Percentiles rank a stretch among this genome's conserved stretches.
Evolutionary conservation across 2,329 filamentous ascomycete species (phyloP).

Genomic region (Nigrospora oryzae): DNA sequence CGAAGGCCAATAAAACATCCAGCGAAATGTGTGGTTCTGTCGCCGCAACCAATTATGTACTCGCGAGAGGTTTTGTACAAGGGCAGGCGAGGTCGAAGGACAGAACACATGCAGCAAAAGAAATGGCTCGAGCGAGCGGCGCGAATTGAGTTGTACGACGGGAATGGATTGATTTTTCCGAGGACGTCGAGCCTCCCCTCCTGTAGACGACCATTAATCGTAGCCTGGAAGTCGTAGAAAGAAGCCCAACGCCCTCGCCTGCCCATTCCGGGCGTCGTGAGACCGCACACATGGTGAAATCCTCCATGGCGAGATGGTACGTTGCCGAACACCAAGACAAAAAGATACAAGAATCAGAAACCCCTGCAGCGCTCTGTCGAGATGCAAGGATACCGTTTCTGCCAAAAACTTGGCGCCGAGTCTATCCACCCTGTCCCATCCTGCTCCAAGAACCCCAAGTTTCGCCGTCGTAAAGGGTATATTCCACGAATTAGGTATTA

Average conservation of each 20-base stretch:
- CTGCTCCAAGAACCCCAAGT: constrained; percentile 15
- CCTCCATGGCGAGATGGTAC: constrained; percentile 20
- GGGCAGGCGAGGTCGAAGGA: constrained; percentile 3
- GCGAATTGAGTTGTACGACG: constrained; percentile 5
- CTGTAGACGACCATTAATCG: not conserved
- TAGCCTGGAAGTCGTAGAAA: constrained; percentile 1
- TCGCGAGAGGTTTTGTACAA: constrained; percentile 12
- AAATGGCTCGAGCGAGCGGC: constrained; percentile 13
- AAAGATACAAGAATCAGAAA: constrained; percentile 33
- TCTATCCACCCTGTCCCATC: constrained; percentile 18
- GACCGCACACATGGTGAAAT: constrained; percentile 27
- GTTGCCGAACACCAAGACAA: constrained; percentile 26
- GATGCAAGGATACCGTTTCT: constrained; percentile 21
- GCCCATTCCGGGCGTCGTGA: constrained; percentile 11
- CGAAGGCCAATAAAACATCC: constrained; percentile 22
- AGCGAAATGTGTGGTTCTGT: constrained; percentile 5
- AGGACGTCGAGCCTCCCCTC: constrained; percentile 4
- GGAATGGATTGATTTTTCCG: constrained; percentile 14
- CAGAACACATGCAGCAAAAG: constrained; percentile 10
- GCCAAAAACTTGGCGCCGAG: constrained; percentile 15
- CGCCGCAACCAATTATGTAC: not conserved
- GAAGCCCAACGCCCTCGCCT: constrained; percentile 6
- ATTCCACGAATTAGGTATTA: constrained; percentile 31
- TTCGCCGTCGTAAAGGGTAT: constrained; percentile 29
- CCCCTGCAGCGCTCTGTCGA: constrained; percentile 18